Conservation (phyloP, 768 basidiomycete genomes). For the Asterophora lycoperdoides region DNA sequence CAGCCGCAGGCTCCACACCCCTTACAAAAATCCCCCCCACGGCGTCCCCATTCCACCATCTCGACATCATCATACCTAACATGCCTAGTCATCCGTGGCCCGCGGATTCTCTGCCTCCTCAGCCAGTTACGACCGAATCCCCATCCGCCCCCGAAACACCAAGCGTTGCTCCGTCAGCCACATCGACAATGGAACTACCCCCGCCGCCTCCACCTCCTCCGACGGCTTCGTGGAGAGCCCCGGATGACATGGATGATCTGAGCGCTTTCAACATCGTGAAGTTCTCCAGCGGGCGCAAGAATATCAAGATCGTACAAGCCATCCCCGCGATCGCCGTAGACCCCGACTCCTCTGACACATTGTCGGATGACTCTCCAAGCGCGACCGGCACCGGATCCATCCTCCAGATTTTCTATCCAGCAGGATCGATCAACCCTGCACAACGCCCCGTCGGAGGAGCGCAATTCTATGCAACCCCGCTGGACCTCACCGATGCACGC, state of each 20-base stretch:
- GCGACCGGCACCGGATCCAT: constrained; percentile 35
- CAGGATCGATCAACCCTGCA: constrained; percentile 63
- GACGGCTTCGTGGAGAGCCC: constrained; percentile 42
- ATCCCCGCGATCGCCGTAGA: constrained; percentile 37
- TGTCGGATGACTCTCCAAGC: constrained; percentile 9
- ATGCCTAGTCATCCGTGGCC: neutral
- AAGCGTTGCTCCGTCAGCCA: constrained; percentile 20
- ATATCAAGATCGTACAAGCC: constrained; percentile 51
- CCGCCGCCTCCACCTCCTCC: constrained; percentile 9
- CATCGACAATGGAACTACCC: constrained; percentile 10
- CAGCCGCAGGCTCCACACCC: too few relatives aligned
- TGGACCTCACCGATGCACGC: constrained; percentile 39
- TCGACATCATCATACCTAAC: neutral
- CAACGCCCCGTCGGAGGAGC: constrained; percentile 64
- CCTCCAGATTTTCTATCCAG: constrained; percentile 66
- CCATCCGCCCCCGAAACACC: constrained; percentile 22
- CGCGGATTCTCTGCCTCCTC: neutral
- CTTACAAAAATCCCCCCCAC: too few relatives aligned
- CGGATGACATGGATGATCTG: constrained; percentile 54
- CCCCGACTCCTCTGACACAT: constrained; percentile 10
- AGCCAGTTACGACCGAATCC: neutral
- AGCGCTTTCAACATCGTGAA: constrained; percentile 53
- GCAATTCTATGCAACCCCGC: constrained; percentile 55
- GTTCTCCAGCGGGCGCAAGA: constrained; percentile 51
- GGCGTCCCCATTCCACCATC: neutral